These are phyloP conservation scores for Cavenderia fasciculata DNA, from an alignment of 78 protist genomes.

Conservation along the genomic window DNA sequence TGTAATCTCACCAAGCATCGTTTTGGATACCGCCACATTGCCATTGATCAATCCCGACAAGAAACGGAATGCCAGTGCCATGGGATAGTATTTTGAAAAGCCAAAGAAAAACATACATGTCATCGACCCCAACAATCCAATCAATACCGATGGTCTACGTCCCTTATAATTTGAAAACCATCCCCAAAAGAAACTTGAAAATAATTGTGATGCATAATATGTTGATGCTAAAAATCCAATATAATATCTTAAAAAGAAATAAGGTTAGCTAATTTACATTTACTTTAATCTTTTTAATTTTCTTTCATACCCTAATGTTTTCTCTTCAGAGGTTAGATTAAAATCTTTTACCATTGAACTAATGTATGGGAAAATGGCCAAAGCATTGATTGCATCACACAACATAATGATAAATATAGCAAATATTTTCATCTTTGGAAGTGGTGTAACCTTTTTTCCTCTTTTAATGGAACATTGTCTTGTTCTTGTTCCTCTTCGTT, in stretches of 20 bases:
- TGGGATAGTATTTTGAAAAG: slow-evolving; percentile 12
- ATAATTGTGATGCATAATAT: slow-evolving; percentile 47
- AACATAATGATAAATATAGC: slow-evolving; percentile 46
- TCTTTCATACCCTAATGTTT: slow-evolving; percentile 30
- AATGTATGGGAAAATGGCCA: slow-evolving; percentile 45
- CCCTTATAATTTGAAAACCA: slow-evolving; percentile 55
- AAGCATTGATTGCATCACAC: slow-evolving; percentile 44
- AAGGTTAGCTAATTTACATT: background rate
- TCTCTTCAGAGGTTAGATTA: slow-evolving; percentile 9
- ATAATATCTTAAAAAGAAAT: slow-evolving; percentile 21
- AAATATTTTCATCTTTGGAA: slow-evolving; percentile 45
- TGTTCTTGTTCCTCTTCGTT: no score
- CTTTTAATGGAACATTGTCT: no score
- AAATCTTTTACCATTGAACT: slow-evolving; percentile 25
- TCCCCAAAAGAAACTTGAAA: slow-evolving; percentile 61
- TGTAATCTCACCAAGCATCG: slow-evolving; percentile 65
- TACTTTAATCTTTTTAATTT: background rate
- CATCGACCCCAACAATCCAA: slow-evolving; percentile 38
- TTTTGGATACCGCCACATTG: slow-evolving; percentile 59
- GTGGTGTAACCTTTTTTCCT: no score
- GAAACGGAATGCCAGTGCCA: slow-evolving; percentile 39
- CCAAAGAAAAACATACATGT: slow-evolving; percentile 15
- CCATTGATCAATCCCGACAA: slow-evolving; percentile 70
- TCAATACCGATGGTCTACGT: slow-evolving; percentile 27
- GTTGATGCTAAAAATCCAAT: slow-evolving; percentile 48